These are phyloP conservation scores for Encephalitozoon intestinalis DNA, from an alignment of 371 early-diverging fungal genomes.

Conservation along the genomic window DNA sequence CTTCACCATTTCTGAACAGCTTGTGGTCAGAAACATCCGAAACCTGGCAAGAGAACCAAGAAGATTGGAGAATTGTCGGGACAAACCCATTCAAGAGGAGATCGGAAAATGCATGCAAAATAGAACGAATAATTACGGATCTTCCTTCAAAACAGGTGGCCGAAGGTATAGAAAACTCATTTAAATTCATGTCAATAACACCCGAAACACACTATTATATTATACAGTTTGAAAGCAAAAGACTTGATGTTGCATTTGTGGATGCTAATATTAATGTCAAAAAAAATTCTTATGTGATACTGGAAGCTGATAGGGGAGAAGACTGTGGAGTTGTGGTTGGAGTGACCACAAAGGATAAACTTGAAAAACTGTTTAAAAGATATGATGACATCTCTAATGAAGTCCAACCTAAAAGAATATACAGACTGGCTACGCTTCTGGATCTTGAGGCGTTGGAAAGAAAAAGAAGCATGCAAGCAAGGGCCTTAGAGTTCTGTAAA, in stretches of 20 bases:
- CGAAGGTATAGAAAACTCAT: conserved; percentile 2
- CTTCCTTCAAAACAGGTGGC: background rate
- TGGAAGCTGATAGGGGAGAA: conserved; percentile 61
- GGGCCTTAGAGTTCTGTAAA: conserved; percentile 48
- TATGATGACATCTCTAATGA: conserved; percentile 47
- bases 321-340: conserved; percentile 57
- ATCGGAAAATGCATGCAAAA: conserved; percentile 9
- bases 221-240: conserved; percentile 56
- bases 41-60: conserved; percentile 18
- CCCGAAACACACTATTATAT: conserved; percentile 45
- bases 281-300: conserved; percentile 55
- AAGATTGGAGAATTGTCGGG: conserved; percentile 48
- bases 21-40: conserved; percentile 33
- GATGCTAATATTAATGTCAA: conserved; percentile 15
- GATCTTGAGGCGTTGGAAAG: conserved; percentile 51
- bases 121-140: background rate
- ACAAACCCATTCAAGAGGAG: conserved; percentile 33
- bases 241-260: conserved; percentile 49
- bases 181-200: background rate
- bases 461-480: conserved; percentile 48
- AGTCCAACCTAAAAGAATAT: conserved; percentile 53
- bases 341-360: conserved; percentile 30
- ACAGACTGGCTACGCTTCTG: conserved; percentile 49
- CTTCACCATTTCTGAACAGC: conserved; percentile 35
- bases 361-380: conserved; percentile 37